phyloP scores from a whole-genome alignment of 176 grass and related monocot species.

The Paspalum vaginatum region DNA sequence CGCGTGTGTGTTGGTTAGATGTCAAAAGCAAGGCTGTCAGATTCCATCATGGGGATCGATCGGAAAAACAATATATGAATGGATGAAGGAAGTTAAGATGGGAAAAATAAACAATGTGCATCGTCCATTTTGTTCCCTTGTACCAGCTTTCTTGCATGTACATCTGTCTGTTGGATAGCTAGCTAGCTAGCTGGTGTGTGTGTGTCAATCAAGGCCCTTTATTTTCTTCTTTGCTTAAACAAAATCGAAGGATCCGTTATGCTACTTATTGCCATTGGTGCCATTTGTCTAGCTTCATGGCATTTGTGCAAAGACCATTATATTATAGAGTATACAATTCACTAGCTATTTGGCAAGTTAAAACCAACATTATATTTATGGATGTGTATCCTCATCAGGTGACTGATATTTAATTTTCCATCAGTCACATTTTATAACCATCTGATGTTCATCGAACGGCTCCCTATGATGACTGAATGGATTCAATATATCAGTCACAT shows the following conservation, averaged over 20 bases:
- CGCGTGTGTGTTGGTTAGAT: conserved; percentile 32
- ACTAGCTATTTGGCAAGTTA: too few species aligned
- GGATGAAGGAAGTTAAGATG: neutral
- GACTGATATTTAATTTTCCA: too few species aligned
- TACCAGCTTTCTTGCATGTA: neutral
- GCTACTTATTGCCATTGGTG: conserved; percentile 17
- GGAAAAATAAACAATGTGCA: neutral
- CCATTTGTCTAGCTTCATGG: conserved; percentile 17
- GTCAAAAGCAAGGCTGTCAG: conserved; percentile 65
- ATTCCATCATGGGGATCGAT: conserved; percentile 31
- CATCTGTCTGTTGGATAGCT: conserved; percentile 39
- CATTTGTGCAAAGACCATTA: neutral
- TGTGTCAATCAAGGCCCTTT: conserved; percentile 35
- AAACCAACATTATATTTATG: too few species aligned
- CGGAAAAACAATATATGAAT: neutral
- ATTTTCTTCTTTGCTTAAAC: neutral
- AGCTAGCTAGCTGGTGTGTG: neutral
- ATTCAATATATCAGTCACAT: too few species aligned
- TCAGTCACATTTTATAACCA: too few species aligned
- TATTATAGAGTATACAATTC: too few species aligned
- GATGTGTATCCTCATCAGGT: too few species aligned
- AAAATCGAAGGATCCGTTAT: neutral
- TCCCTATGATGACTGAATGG: too few species aligned
- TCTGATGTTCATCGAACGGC: too few species aligned
- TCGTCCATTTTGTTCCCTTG: conserved; percentile 44